These are phyloP conservation scores for Penicillium bialowiezense DNA, from an alignment of 495 filamentous ascomycete species.

Conservation along the genomic window DNA sequence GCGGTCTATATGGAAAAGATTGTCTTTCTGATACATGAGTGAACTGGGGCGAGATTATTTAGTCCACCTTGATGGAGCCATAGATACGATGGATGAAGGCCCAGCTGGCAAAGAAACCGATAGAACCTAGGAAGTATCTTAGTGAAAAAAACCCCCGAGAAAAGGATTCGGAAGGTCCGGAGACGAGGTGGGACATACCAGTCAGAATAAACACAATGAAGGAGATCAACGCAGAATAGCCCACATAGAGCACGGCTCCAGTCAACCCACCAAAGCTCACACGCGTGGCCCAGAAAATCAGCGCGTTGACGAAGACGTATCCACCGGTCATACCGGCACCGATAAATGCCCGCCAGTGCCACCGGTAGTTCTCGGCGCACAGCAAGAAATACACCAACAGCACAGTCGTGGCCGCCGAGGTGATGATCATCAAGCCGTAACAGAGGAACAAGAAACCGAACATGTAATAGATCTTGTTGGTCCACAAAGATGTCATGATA, in stretches of 20 bases:
- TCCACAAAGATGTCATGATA: slow-evolving; percentile 98
- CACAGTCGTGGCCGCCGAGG: slow-evolving; percentile 85
- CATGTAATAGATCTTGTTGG: slow-evolving; percentile 99
- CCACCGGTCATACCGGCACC: slow-evolving; percentile 82
- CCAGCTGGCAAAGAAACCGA: slow-evolving; percentile 95
- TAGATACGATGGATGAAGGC: slow-evolving; percentile 92
- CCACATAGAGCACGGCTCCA: slow-evolving; percentile 86
- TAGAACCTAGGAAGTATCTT: slow-evolving; percentile 60
- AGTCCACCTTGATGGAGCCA: slow-evolving; percentile 93
- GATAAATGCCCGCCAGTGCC: slow-evolving; percentile 94
- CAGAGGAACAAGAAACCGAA: slow-evolving; percentile 98
- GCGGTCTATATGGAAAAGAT: background rate
- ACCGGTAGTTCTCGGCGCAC: slow-evolving; percentile 95
- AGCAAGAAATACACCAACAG: slow-evolving; percentile 92
- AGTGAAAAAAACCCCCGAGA: slow-evolving; percentile 25
- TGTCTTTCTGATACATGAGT: background rate
- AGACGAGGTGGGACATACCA: slow-evolving; percentile 52
- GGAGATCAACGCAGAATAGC: slow-evolving; percentile 84
- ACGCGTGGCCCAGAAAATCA: slow-evolving; percentile 85
- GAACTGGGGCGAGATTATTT: slow-evolving; percentile 17
- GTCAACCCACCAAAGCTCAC: slow-evolving; percentile 80
- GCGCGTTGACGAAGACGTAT: slow-evolving; percentile 85
- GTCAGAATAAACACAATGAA: slow-evolving; percentile 92
- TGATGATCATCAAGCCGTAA: slow-evolving; percentile 97
- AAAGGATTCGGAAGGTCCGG: slow-evolving; percentile 7